These are phyloP conservation scores for Pleurotus tuoliensis DNA, from an alignment of 768 basidiomycete genomes.

Conservation along the genomic window DNA sequence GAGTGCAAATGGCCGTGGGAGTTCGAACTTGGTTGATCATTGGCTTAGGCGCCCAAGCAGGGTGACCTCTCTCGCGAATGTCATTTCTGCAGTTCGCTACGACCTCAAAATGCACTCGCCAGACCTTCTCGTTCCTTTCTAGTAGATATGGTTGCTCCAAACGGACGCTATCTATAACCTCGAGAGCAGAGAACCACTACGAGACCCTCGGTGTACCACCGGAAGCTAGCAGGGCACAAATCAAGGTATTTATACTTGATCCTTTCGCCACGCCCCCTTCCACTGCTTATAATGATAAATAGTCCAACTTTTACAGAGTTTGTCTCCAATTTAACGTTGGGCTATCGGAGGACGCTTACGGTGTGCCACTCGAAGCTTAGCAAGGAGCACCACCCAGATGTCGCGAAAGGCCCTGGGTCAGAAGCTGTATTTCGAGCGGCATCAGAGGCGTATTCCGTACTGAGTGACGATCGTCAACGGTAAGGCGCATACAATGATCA, in stretches of 20 bases:
- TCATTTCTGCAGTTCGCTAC: not conserved
- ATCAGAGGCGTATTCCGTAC: constrained; percentile 41
- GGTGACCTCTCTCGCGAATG: not conserved
- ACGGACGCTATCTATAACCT: not conserved
- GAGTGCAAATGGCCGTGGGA: too few species aligned
- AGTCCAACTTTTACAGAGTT: constrained; percentile 43
- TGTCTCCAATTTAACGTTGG: not conserved
- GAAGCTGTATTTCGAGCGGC: constrained; percentile 33
- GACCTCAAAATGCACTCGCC: not conserved
- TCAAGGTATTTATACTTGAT: constrained; percentile 27
- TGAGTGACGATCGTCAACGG: constrained; percentile 43
- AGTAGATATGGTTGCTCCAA: not conserved
- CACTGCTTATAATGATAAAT: not conserved
- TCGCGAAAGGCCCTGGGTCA: constrained; percentile 38
- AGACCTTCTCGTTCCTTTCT: not conserved
- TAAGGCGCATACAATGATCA: not conserved
- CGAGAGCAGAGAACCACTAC: constrained; percentile 24
- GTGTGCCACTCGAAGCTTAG: constrained; percentile 17
- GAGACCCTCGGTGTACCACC: constrained; percentile 34
- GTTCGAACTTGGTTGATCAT: too few species aligned
- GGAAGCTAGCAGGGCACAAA: constrained; percentile 37
- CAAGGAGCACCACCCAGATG: constrained; percentile 46
- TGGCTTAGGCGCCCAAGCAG: too few species aligned
- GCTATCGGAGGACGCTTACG: not conserved
- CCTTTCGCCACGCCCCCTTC: not conserved